Evolutionary conservation across 306 rosid species (phyloP).

Genomic region (Betula pendula): DNA sequence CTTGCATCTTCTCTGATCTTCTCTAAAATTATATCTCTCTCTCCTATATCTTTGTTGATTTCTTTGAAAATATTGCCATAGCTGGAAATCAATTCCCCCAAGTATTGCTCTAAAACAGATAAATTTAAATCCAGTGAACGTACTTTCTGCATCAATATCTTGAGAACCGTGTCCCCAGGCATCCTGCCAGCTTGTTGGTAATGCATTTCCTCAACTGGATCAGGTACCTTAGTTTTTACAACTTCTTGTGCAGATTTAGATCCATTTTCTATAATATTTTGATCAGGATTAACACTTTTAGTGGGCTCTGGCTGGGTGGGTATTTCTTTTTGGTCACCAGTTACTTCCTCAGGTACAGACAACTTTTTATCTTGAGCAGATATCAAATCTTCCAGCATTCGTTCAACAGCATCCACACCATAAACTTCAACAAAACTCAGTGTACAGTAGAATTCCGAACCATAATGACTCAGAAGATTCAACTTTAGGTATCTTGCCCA

Average conservation of each 20-base stretch:
- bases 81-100: conserved; percentile 76
- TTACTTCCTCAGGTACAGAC: conserved; percentile 45
- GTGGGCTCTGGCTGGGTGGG: conserved; percentile 43
- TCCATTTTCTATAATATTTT: conserved; percentile 38
- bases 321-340: conserved; percentile 46
- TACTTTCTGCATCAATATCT: conserved; percentile 92
- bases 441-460: conserved; percentile 96
- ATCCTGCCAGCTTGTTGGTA: conserved; percentile 83
- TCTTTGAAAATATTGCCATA: conserved; percentile 71
- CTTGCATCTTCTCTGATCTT: conserved; percentile 60
- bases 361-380: conserved; percentile 46
- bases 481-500: conserved; percentile 97
- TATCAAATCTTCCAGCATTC: conserved; percentile 93
- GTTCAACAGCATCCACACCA: conserved; percentile 96
- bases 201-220: conserved; percentile 68
- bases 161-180: conserved; percentile 98
- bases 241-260: conserved; percentile 44
- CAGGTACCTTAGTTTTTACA: conserved; percentile 48
- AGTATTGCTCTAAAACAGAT: conserved; percentile 80
- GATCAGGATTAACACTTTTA: conserved; percentile 41
- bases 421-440: conserved; percentile 70
- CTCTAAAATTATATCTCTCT: conserved; percentile 51
- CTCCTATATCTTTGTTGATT: conserved; percentile 63
- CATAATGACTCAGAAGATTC: conserved; percentile 77
- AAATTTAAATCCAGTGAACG: conserved; percentile 76